Evolutionary conservation across 192 early-diverging fungal genomes (phyloP), one percentile per base, ranked within the genome.

Genomic region (Phlyctochytrium planicorne): DNA sequence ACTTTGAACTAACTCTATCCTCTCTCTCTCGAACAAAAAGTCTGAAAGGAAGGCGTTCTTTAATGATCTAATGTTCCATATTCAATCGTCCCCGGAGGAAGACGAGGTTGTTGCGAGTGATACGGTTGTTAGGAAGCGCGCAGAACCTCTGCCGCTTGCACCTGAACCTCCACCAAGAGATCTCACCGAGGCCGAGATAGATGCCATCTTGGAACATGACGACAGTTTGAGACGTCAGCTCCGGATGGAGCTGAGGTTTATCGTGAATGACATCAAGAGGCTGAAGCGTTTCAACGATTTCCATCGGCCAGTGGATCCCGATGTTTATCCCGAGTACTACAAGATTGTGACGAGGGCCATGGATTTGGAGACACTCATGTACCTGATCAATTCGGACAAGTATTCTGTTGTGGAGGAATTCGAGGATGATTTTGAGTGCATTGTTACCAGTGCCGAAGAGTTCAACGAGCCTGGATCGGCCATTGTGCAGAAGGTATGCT

Each of bases 191-290:
- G 73, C 72, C 25, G 80, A 89, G 64, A 75, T 76, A 12, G 65
- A 76, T 16, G 65, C 76, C 1, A 52, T 89, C 1, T 65, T 74
- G 30, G 80, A 80, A 23, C 82, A 83, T 59, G 86, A 87, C 60
- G 73, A 75, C 24, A 68, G 75, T 31, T 68, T 88, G 2, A 71
- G 81, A 2, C 74, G 78, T 0, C 82, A 88, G 61, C 69, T 89
- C 16, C 75, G 84, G n/a, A 75, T 78, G 32, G 77, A 77, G 34
- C 74, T 89, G 20, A 78, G 88, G 0, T 68, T 65, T 12, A 84
- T 90, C 30, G 70, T 80, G 30, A 78, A 81, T n/a, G 84, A 82
- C 16, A 53, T 87, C 27, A 75, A 70, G 52, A 82, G 87, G 63
- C n/a, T n/a, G n/a, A 73, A 79, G 12, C 17, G 33, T 36, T 76